Evolutionary conservation across 2,329 filamentous ascomycete species (phyloP), one percentile per base, ranked within the genome.

Genomic region (Chrysosporium queenslandicum): DNA sequence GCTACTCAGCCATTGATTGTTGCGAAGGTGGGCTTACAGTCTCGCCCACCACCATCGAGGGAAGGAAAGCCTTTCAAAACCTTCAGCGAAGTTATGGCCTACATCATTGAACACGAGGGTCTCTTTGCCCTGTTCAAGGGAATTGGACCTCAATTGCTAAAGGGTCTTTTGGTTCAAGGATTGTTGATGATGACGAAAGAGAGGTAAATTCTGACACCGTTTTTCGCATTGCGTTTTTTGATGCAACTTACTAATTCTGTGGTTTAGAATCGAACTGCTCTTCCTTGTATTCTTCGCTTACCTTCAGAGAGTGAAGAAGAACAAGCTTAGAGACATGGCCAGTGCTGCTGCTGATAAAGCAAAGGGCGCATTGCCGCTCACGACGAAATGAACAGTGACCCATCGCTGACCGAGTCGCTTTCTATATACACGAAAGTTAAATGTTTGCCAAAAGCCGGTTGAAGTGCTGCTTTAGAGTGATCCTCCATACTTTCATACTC

Each of bases 101-200:
- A 94, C 67, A 96, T 98, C 60, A 72, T 96, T 52, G 76, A 94
- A 63, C 83, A 95, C 56, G 92, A 98, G 66, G 92, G 92, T 2
- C 67, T 79, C 0, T 63, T 84, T 11, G 85, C 85, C n/a, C 76
- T 98, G 1, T 98, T 97, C 76, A 98, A 98, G 74, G 92, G 92
- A 39, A 95, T 98, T 59, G 89, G 82, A 0, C 92, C 92, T 2
- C 92, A 98, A 68, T 86, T 98, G 48, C 70, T 89, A 54, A 98
- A 98, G 71, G 92, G 92, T 1, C 72, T 98, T 49, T 67, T 98
- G 46, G 92, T 98, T 2, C 92, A 98, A 66, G 92, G 92, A 46
- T 81, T 98, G 52, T 75, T 98, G 36, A 98, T 98, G 92, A 98
- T 96, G 89, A 92, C 89, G 45, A 98, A 98, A 73, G 92, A 98